These are phyloP conservation scores for Lactarius pseudohatsudake DNA, from an alignment of 768 basidiomycete species.

Conservation along the genomic window DNA sequence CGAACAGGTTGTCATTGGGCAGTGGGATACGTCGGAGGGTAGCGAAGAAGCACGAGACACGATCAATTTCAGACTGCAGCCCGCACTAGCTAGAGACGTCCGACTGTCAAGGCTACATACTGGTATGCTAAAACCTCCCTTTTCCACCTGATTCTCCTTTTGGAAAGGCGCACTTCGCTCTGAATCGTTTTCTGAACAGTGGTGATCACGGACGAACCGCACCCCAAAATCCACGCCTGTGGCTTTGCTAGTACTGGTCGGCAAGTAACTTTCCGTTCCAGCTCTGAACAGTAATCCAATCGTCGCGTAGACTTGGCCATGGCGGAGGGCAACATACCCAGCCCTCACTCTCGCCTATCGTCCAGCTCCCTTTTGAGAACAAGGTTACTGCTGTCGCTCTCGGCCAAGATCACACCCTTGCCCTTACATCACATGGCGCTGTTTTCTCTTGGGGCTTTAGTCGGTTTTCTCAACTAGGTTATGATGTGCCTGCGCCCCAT, in stretches of 20 bases:
- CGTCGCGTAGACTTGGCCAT: conserved; percentile 58
- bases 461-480: conserved; percentile 87
- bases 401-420: conserved; percentile 94
- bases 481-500: conserved; percentile 61
- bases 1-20: conserved; percentile 63
- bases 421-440: conserved; percentile 76
- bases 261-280: conserved; percentile 40
- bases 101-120: conserved; percentile 90
- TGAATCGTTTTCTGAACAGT: conserved; percentile 32
- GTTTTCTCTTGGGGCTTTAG: conserved; percentile 91
- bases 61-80: conserved; percentile 54
- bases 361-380: conserved; percentile 48
- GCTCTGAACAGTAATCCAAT: neutral
- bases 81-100: conserved; percentile 62
- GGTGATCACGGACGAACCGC: conserved; percentile 69
- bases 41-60: conserved; percentile 28
- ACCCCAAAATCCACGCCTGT: conserved; percentile 77
- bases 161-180: neutral
- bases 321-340: conserved; percentile 66
- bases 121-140: conserved; percentile 41
- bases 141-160: neutral
- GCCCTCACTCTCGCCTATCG: conserved; percentile 62
- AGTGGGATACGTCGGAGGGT: conserved; percentile 6
- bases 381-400: conserved; percentile 69
- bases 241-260: conserved; percentile 90